Conservation (phyloP, 495 filamentous ascomycete species). For the Aspergillus kassunensis region DNA sequence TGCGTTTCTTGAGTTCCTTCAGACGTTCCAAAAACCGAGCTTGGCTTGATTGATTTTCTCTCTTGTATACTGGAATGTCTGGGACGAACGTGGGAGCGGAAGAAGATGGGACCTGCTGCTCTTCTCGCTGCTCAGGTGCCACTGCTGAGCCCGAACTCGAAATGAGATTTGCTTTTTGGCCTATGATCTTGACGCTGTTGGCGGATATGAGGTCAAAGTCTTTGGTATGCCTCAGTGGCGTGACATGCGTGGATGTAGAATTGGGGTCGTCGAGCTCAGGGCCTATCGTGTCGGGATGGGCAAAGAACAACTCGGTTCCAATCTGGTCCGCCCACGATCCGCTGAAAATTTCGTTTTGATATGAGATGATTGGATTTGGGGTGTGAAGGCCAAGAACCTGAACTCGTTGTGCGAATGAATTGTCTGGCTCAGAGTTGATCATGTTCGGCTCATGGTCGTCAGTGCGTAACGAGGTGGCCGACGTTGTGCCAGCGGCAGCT, state of each 20-base stretch:
- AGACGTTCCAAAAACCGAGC: slow-evolving; percentile 42
- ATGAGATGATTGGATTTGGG: slow-evolving; percentile 65
- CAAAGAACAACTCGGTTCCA: slow-evolving; percentile 75
- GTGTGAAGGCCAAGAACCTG: slow-evolving; percentile 79
- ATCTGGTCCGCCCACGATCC: slow-evolving; percentile 74
- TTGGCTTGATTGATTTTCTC: slow-evolving; percentile 30
- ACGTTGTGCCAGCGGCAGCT: not conserved
- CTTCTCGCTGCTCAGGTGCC: not conserved
- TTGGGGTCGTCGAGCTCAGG: slow-evolving; percentile 22
- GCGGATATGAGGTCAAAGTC: slow-evolving; percentile 61
- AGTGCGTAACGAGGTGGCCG: slow-evolving; percentile 1
- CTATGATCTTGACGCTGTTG: slow-evolving; percentile 49
- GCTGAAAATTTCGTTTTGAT: slow-evolving; percentile 68
- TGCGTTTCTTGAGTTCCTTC: slow-evolving; percentile 35
- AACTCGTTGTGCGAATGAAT: slow-evolving; percentile 44
- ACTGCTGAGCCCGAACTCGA: slow-evolving; percentile 24
- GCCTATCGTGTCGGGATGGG: slow-evolving; percentile 40
- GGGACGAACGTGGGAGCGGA: slow-evolving; percentile 3
- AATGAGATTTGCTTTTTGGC: slow-evolving; percentile 39
- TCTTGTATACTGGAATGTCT: slow-evolving; percentile 12
- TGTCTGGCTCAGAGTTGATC: slow-evolving; percentile 23
- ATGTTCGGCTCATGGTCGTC: slow-evolving; percentile 20
- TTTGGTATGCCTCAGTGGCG: slow-evolving; percentile 37
- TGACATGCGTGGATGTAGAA: slow-evolving; percentile 14
- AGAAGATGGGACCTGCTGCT: not conserved